phyloP scores from a whole-genome alignment of 257 asterid species.

The Verbena officinalis region DNA sequence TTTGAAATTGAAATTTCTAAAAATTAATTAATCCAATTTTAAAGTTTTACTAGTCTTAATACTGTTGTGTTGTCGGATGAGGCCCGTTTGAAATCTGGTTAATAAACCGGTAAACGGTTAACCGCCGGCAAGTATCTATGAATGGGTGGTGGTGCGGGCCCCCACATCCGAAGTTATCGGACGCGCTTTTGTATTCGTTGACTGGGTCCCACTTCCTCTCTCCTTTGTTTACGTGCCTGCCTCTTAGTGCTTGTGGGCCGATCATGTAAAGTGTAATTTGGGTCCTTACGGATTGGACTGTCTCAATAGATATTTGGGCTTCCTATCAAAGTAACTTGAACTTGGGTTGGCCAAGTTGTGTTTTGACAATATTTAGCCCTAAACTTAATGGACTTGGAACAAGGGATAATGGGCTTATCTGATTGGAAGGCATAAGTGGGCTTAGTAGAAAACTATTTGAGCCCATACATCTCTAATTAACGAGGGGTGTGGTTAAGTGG shows the following conservation, averaged over 20 bases:
- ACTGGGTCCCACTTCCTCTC: slow-evolving; percentile 21
- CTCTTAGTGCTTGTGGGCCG: neutral
- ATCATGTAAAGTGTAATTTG: no score
- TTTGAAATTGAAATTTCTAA: neutral
- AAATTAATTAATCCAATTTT: no score
- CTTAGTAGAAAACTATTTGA: no score
- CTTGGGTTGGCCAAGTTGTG: neutral
- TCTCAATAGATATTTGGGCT: neutral
- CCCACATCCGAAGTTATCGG: slow-evolving; percentile 34
- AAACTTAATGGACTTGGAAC: no score
- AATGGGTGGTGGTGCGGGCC: slow-evolving; percentile 37
- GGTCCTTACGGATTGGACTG: no score
- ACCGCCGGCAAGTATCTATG: slow-evolving; percentile 31
- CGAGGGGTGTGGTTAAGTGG: no score
- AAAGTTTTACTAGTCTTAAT: neutral
- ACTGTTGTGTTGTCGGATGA: neutral
- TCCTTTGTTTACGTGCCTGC: slow-evolving; percentile 15
- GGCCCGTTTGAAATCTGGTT: neutral
- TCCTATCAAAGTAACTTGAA: neutral
- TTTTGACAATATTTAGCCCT: no score
- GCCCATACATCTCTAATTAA: no score
- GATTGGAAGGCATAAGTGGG: no score
- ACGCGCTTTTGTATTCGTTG: slow-evolving; percentile 27
- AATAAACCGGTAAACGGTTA: slow-evolving; percentile 25
- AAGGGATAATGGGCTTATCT: neutral